Evolutionary conservation across 2,329 filamentous ascomycete genomes (phyloP).

Genomic region (Fusarium sublunatum): DNA sequence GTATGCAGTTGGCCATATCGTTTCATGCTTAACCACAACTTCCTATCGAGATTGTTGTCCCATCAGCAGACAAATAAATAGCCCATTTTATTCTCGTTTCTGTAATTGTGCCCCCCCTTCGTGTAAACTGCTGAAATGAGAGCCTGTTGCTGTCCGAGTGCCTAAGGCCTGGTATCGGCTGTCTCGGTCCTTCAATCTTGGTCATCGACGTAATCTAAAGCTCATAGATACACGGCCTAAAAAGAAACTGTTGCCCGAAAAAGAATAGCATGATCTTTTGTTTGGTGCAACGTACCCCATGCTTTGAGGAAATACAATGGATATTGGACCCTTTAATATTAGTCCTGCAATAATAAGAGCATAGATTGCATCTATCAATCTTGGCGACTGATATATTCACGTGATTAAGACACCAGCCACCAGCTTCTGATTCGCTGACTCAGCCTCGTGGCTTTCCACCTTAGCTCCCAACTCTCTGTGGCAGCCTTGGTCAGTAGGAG

Average conservation of each 20-base stretch:
- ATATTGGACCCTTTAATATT: not conserved
- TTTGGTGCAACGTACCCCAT: too few species aligned
- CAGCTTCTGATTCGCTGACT: constrained; percentile 33
- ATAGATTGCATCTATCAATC: not conserved
- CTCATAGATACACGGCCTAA: constrained; percentile 6
- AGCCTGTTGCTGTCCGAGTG: constrained; percentile 23
- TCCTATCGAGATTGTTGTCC: constrained; percentile 1
- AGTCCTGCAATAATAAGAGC: too few species aligned
- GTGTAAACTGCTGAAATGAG: not conserved
- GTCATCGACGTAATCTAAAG: constrained; percentile 9
- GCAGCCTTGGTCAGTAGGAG: constrained; percentile 41
- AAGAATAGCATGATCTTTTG: too few species aligned
- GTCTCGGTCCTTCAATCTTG: constrained; percentile 23
- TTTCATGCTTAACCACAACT: not conserved
- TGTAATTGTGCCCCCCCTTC: not conserved
- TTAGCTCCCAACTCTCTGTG: constrained; percentile 39
- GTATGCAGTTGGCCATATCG: not conserved
- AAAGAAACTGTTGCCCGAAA: not conserved
- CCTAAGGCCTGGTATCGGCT: constrained; percentile 24
- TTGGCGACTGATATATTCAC: constrained; percentile 11
- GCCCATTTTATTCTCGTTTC: not conserved
- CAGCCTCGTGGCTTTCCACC: constrained; percentile 32
- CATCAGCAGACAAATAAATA: not conserved
- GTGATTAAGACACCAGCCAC: constrained; percentile 5
- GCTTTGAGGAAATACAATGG: not conserved